Evolutionary conservation across 257 asterid species (phyloP), one percentile per base, ranked within the genome.

Genomic region (Eustoma russellianum): DNA sequence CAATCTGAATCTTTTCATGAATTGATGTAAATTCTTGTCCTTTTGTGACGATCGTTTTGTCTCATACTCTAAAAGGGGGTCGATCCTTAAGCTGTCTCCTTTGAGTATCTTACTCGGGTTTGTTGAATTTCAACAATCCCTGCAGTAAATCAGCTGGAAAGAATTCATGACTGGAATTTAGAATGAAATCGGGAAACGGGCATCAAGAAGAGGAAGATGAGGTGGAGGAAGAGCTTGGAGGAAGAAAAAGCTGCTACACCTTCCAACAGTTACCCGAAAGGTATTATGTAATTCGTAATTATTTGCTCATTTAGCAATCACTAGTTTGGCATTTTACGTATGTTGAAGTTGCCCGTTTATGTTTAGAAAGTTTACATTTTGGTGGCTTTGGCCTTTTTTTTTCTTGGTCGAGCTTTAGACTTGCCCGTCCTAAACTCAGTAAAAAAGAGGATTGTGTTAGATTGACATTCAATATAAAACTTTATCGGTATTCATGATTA

Each of bases 141-240:
- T 53, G 68, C 76, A 66, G 78, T 50, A 56, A 52, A 61, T 59
- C 19, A 44, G 59, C 15, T 44, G 14, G 45, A 12, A 19, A 41
- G 13, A 44, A 55, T 17, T 57, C 40, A 60, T 63, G 74, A 50
- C 72, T 64, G 66, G 45, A 38, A 46, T 52, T 9, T n/a, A 53
- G 0, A 14, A 72, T 89, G 97, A 83, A 83, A 76, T 72, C 95
- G 48, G 95, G 82, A 24, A 89, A 81, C 69, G 71, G 72, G 63
- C 86, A 74, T 66, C 76, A 72, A 44, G 93, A 75, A 57, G 97
- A 86, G 48, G 93, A 89, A 50, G 94, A 84, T 18, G 88, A 75
- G 68, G 92, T 67, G 72, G 90, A 86, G 17, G 94, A 76, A 6
- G 90, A 88, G 55, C 78, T 74, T 62, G 94, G 78, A 45, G 24